These are phyloP conservation scores for Auricularia heimuer DNA, from an alignment of 768 basidiomycete genomes.

Conservation along the genomic window DNA sequence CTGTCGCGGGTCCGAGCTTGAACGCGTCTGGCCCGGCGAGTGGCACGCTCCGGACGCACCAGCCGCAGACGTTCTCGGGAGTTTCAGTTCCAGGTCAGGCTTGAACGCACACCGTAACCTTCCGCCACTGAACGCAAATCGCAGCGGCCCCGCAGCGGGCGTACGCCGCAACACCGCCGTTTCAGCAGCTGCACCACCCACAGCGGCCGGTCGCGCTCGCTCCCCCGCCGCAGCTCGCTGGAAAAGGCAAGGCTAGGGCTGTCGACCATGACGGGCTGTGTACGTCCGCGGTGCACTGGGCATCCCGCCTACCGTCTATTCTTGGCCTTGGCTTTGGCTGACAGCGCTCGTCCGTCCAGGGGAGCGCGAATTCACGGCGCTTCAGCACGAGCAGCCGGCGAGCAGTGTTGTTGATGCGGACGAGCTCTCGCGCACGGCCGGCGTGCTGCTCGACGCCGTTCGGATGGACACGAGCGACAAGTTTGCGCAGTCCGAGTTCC, in stretches of 20 bases:
- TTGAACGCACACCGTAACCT: not conserved
- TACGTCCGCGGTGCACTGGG: not conserved
- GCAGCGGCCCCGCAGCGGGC: not conserved
- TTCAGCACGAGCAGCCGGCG: slow-evolving; percentile 18
- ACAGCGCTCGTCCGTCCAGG: slow-evolving; percentile 6
- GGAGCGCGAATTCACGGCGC: slow-evolving; percentile 12
- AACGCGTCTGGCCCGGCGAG: not conserved
- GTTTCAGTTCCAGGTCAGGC: not conserved
- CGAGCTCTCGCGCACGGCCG: slow-evolving; percentile 74
- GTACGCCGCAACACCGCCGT: not conserved
- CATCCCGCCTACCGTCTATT: slow-evolving; percentile 9
- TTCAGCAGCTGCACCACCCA: not conserved
- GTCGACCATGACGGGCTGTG: not conserved
- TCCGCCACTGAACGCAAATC: not conserved
- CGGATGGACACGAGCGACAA: slow-evolving; percentile 70
- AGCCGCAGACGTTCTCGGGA: not conserved
- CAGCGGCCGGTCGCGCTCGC: not conserved
- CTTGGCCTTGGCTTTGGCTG: not conserved
- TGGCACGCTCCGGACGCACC: not conserved
- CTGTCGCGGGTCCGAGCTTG: not conserved
- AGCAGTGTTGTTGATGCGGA: slow-evolving; percentile 36
- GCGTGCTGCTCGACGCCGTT: slow-evolving; percentile 65
- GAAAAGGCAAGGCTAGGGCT: slow-evolving; percentile 7
- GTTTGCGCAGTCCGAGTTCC: slow-evolving; percentile 75
- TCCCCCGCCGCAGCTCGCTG: not conserved